Base-by-base conservation (phyloP, 2,329 filamentous ascomycete genomes). In the Sporothrix pseudoabietina region DNA sequence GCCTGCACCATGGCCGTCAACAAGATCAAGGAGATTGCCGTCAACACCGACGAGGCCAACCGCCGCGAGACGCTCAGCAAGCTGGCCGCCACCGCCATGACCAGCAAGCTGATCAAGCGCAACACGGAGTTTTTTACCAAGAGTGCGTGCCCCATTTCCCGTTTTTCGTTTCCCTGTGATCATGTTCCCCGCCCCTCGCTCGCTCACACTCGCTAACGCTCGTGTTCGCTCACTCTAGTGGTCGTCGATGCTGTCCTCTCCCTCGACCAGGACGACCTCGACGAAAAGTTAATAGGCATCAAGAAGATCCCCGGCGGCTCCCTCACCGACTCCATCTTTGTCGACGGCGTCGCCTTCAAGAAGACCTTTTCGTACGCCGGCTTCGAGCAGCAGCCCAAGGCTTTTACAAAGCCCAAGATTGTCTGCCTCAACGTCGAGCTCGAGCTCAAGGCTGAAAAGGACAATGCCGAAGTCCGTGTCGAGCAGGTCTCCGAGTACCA, bases 401-500 rank as follows among this genome's bases (percentile, higher is more conserved):
- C 89, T 8, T 98, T 99, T 87, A 90, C 88, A 81, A 89, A 97
- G 83, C 96, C 96, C 75, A 97, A 97, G 87, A 97, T 99, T 78
- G 93, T 98, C 75, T 98, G 95, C 84, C 85, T 99, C 78, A 99
- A 98, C 82, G 96, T 99, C 78, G 96, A 99, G 84, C 88, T 99
- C 75, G 96, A 99, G 85, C 87, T 99, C 78, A 99, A 99, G 90
- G 95, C 93, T 75, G 96, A 99, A 83, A 99, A 98, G 87, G 96
- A 99, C 85, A 99, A 99, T 80, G 96, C 96, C 74, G 96, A 99
- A 85, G 94, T 99, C 76, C 91, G 96, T 74, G 94, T 99, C 74
- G 96, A 98, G 84, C 94, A 98, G 83, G 96, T 99, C 71, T 97
- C 95, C 26, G 96, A 99, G 84, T 99, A 99, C 86, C 96, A 99